Conservation (phyloP, 2,329 filamentous ascomycete genomes). For the Aspergillus latus region DNA sequence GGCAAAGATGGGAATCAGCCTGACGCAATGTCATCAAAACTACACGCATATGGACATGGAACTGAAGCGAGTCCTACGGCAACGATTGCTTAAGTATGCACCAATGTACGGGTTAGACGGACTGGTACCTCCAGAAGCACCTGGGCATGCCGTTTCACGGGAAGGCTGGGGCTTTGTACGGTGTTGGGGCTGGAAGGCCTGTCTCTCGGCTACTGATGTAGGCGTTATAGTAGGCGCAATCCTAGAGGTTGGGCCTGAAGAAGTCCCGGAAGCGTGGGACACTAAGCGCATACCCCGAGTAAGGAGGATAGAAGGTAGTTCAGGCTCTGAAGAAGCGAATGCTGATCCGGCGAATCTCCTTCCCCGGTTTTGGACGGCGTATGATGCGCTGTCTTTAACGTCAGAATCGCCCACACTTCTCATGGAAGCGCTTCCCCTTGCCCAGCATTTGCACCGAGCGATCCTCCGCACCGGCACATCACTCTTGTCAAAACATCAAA, state of each 20-base stretch:
- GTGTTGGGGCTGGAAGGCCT: conserved; percentile 97
- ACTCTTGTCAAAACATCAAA: conserved; percentile 88
- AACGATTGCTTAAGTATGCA: conserved; percentile 85
- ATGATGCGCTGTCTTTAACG: conserved; percentile 55
- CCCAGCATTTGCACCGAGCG: conserved; percentile 84
- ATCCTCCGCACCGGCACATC: conserved; percentile 92
- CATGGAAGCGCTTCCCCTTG: conserved; percentile 75
- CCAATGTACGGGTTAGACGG: conserved; percentile 92
- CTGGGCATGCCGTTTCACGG: conserved; percentile 69
- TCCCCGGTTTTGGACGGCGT: conserved; percentile 58
- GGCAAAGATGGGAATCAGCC: conserved; percentile 95
- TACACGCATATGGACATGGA: conserved; percentile 99
- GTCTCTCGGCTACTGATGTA: conserved; percentile 87
- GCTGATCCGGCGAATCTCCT: conserved; percentile 36
- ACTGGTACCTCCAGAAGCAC: conserved; percentile 76
- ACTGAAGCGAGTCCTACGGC: conserved; percentile 80
- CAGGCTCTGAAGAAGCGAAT: conserved; percentile 17
- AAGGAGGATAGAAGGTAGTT: conserved; percentile 18
- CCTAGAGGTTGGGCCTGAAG: conserved; percentile 72
- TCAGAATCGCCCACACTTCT: conserved; percentile 52
- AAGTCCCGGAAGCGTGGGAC: conserved; percentile 36
- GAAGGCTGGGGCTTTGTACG: conserved; percentile 97
- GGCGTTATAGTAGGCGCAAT: conserved; percentile 90
- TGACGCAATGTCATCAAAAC: conserved; percentile 90
- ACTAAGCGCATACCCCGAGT: conserved; percentile 28